A percentile compares a stretch with the other conserved stretches of the same genome.
phyloP scores from a whole-genome alignment of 2,329 filamentous ascomycete species.

The Hypoxylon sp. region DNA sequence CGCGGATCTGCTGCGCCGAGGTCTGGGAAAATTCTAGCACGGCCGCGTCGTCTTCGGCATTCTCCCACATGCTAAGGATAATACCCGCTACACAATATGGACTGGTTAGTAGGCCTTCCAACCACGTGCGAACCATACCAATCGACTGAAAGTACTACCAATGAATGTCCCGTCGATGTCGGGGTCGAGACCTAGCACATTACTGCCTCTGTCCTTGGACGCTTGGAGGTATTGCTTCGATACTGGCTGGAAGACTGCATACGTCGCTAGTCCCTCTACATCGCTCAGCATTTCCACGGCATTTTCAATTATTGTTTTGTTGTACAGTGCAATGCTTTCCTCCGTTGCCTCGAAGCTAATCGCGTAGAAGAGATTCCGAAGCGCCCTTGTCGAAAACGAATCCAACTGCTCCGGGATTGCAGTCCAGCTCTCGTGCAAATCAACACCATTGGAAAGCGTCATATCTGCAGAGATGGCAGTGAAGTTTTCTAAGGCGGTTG shows the following conservation, averaged over 20 bases:
- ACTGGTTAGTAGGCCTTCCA: slow-evolving; percentile 7
- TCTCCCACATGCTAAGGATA: slow-evolving; percentile 22
- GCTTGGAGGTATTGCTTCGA: slow-evolving; percentile 24
- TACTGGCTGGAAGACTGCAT: slow-evolving; percentile 25
- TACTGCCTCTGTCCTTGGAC: slow-evolving; percentile 21
- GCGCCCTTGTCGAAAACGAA: slow-evolving; percentile 7
- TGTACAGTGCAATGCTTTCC: slow-evolving; percentile 12
- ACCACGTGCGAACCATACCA: too few species aligned
- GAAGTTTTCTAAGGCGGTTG: slow-evolving; percentile 33
- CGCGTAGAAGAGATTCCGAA: slow-evolving; percentile 14
- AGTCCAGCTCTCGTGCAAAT: slow-evolving; percentile 8
- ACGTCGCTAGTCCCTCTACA: slow-evolving; percentile 16
- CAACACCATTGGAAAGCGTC: slow-evolving; percentile 8
- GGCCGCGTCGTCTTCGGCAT: slow-evolving; percentile 20
- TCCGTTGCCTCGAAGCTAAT: slow-evolving; percentile 15
- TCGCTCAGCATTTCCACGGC: slow-evolving; percentile 15
- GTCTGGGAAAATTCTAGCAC: slow-evolving; percentile 10
- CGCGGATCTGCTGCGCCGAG: slow-evolving; percentile 11
- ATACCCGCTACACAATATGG: slow-evolving; percentile 15
- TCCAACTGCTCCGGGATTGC: slow-evolving; percentile 9
- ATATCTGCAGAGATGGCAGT: slow-evolving; percentile 21
- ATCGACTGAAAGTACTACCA: too few species aligned
- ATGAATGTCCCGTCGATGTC: slow-evolving; percentile 24
- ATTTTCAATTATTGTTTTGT: slow-evolving; percentile 19
- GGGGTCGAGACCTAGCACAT: slow-evolving; percentile 30